A percentile compares a stretch with the other conserved stretches of the same genome.
These are phyloP conservation scores for Butyriboletus loyo DNA, from an alignment of 768 basidiomycete species.

Conservation along the genomic window DNA sequence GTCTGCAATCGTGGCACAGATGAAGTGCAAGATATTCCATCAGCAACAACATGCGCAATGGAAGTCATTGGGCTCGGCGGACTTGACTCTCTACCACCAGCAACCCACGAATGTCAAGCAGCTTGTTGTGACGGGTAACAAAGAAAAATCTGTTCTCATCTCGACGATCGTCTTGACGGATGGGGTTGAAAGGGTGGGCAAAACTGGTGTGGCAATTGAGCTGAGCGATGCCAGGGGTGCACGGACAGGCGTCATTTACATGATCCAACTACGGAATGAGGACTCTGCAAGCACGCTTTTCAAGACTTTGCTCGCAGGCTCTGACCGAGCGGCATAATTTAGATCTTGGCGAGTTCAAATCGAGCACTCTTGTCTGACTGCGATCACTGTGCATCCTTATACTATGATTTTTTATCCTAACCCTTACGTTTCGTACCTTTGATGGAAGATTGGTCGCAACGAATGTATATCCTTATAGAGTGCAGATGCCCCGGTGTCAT, in stretches of 20 bases:
- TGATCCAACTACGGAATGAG: slow-evolving; percentile 95
- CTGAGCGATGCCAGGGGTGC: slow-evolving; percentile 81
- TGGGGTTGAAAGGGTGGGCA: slow-evolving; percentile 97
- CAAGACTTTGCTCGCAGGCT: slow-evolving; percentile 82
- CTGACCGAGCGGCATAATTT: slow-evolving; percentile 55
- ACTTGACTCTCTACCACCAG: slow-evolving; percentile 83
- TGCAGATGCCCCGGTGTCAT: slow-evolving; percentile 3
- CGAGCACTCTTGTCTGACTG: neutral
- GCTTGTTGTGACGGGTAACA: slow-evolving; percentile 85
- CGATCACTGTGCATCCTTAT: neutral
- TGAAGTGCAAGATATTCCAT: slow-evolving; percentile 98
- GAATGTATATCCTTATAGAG: slow-evolving; percentile 13
- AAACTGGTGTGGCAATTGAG: slow-evolving; percentile 96
- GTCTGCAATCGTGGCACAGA: slow-evolving; percentile 78
- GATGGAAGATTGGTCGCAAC: neutral
- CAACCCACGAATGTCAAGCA: slow-evolving; percentile 90
- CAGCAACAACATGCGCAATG: slow-evolving; percentile 97
- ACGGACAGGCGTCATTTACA: slow-evolving; percentile 92
- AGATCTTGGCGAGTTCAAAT: neutral
- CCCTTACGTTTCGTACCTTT: neutral
- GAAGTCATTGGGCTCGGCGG: slow-evolving; percentile 90
- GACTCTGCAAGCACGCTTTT: slow-evolving; percentile 80
- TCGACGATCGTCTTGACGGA: slow-evolving; percentile 95
- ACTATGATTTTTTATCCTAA: neutral
- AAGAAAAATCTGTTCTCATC: slow-evolving; percentile 74